These are phyloP conservation scores for Fabrea salina DNA, from an alignment of 169 alveolate species.

Conservation along the genomic window DNA sequence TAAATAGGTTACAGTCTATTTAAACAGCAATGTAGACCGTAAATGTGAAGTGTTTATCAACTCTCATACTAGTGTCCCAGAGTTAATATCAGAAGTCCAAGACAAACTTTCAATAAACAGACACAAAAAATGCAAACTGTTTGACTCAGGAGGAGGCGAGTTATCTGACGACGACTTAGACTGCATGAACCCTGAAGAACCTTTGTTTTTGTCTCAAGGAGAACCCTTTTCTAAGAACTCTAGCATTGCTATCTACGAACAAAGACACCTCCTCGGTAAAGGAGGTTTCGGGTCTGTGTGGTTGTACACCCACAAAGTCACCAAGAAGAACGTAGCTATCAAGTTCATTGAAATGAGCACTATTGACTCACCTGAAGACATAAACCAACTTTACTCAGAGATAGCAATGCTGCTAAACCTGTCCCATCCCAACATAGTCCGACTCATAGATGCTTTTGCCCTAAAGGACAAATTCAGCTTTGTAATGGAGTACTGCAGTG, in stretches of 20 bases:
- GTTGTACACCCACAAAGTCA: conserved; percentile 15
- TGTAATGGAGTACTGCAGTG: conserved; percentile 38
- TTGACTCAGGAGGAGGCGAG: conserved; percentile 28
- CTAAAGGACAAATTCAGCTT: conserved; percentile 5
- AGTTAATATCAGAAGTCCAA: background rate
- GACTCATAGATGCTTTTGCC: conserved; percentile 6
- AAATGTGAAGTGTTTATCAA: background rate
- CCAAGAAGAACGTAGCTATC: conserved; percentile 35
- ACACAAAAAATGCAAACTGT: conserved; percentile 1
- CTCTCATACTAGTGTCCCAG: background rate
- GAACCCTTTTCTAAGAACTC: background rate
- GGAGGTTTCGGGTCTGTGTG: conserved; percentile 38
- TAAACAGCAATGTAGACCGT: background rate
- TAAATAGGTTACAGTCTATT: conserved; percentile 8
- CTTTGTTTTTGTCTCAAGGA: conserved; percentile 27
- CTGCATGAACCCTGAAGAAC: conserved; percentile 4
- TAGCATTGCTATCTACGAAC: conserved; percentile 10
- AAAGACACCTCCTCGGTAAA: background rate
- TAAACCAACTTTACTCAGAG: conserved; percentile 10
- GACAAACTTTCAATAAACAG: background rate
- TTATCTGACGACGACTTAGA: conserved; percentile 30
- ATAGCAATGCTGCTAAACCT: conserved; percentile 5
- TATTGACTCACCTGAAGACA: conserved; percentile 8
- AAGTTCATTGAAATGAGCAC: background rate
- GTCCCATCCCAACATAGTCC: conserved; percentile 15